A percentile compares a stretch with the other conserved stretches of the same genome.
Evolutionary conservation across 2,329 filamentous ascomycete genomes (phyloP).

Genomic region (Immersiporthe knoxdaviesiana): DNA sequence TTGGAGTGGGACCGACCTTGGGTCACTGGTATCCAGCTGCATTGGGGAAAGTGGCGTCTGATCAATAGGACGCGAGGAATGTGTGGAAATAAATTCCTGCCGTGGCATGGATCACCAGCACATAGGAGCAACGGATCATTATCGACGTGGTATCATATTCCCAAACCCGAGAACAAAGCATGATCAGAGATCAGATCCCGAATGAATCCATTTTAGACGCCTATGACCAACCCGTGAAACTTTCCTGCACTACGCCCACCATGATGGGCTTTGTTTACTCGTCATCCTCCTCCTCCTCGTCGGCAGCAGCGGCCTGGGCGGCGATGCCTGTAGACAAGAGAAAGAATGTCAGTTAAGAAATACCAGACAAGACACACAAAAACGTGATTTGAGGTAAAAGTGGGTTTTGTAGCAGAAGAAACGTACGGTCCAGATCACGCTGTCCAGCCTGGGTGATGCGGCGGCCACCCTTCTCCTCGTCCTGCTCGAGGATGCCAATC

Average conservation of each 20-base stretch:
- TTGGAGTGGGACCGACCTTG: not conserved
- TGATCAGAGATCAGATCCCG: slow-evolving; percentile 24
- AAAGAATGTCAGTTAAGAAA: not conserved
- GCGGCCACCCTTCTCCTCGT: slow-evolving; percentile 98
- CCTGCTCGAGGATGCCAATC: slow-evolving; percentile 96
- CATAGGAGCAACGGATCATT: slow-evolving; percentile 19
- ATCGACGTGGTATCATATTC: slow-evolving; percentile 31
- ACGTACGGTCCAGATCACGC: slow-evolving; percentile 92
- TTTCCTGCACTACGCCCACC: slow-evolving; percentile 21
- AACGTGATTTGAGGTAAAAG: no score
- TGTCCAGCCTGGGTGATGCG: slow-evolving; percentile 97
- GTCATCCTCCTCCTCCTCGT: slow-evolving; percentile 70
- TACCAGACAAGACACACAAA: not conserved
- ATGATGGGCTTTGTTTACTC: slow-evolving; percentile 55
- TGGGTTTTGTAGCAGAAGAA: not conserved
- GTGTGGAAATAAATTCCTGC: not conserved
- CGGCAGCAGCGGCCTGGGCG: slow-evolving; percentile 76
- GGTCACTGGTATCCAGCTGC: no score
- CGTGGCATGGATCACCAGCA: slow-evolving; percentile 16
- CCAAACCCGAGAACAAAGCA: slow-evolving; percentile 29
- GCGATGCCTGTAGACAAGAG: slow-evolving; percentile 62
- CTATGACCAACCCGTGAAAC: slow-evolving; percentile 27
- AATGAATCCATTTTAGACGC: slow-evolving; percentile 30
- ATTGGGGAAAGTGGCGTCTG: not conserved
- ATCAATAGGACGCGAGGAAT: not conserved